A percentile compares a stretch with the other conserved stretches of the same genome.
Conservation (phyloP, 257 asterid species). For the Lycium barbarum region DNA sequence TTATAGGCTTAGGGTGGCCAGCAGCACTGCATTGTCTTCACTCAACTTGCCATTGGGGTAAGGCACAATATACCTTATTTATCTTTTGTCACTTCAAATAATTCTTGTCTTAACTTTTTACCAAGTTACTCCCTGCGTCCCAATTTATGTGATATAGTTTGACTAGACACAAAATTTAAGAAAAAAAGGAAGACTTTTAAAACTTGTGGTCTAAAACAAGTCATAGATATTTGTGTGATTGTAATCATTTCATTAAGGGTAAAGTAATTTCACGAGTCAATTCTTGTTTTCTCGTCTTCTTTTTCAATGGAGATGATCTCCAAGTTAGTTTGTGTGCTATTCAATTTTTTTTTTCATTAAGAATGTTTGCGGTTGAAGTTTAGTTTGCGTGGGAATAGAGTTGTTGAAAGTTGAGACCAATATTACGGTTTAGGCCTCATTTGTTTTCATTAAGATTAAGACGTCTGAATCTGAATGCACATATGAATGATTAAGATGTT, state of each 20-base stretch:
- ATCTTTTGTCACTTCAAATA: not conserved
- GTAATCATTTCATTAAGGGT: too few species aligned
- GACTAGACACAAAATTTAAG: too few species aligned
- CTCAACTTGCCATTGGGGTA: constrained; percentile 88
- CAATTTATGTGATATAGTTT: too few species aligned
- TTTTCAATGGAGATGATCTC: not conserved
- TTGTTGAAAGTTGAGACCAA: not conserved
- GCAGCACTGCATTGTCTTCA: constrained; percentile 73
- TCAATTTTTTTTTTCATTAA: too few species aligned
- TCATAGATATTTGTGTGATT: too few species aligned
- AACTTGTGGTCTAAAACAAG: too few species aligned
- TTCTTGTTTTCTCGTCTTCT: not conserved
- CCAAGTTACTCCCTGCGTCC: too few species aligned
- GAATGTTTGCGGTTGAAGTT: not conserved
- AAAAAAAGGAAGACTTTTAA: too few species aligned
- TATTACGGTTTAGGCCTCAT: not conserved
- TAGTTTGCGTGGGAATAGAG: not conserved
- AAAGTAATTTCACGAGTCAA: not conserved
- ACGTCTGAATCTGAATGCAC: too few species aligned
- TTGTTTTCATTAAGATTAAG: too few species aligned
- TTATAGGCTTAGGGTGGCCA: constrained; percentile 82
- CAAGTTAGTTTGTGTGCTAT: not conserved
- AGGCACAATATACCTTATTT: not conserved
- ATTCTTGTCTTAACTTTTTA: too few species aligned
- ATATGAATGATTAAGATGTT: too few species aligned